Base-by-base conservation (phyloP, 2,329 filamentous ascomycete genomes). In the Aspergillus latus region DNA sequence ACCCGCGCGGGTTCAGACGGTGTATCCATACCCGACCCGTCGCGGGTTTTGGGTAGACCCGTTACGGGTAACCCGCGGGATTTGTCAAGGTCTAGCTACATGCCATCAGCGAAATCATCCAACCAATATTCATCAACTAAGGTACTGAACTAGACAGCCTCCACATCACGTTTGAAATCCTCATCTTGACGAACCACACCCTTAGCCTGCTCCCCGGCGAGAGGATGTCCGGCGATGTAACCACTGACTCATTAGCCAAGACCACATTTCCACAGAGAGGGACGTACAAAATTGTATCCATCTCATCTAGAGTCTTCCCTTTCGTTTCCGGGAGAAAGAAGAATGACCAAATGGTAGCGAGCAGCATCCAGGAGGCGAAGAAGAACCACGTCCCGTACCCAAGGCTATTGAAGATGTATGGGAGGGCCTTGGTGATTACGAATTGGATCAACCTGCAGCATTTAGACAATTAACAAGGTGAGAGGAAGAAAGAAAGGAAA, bases 331-430 rank as follows among this genome's bases (percentile, higher is more conserved):
- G 61, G 3, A 65, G 42, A 2, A 59, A 45, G 62, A 76, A 76
- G 60, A 65, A 76, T 1, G 73, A 71, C 58, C 72, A 77, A 8
- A 71, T 54, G 16, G 66, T 70, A 4, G 73, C 73, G 15, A 67
- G 59, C n/a, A 75, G 59, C 48, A 75, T 63, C 57, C 75, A 54
- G 76, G 45, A 21, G 29, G 30, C 45, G 16, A 48, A 78, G 64
- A 78, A 75, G 44, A 76, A 68, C 53, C 73, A 76, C 0, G 70
- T 71, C 2, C 45, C 45, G 45, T 48, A 76, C n/a, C 66, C 68
- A 61, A 76, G 73, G 32, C 65, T 67, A 1, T 67, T 68, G 50
- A 72, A 76, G 68, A 77, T 78, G 30, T 66, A 65, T 1, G 75
- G 76, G 6, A 77, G 58, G 0, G 72, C 69, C 43, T 76, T 74